phyloP scores from a whole-genome alignment of 306 rosid species.

The Cicer bijugum region DNA sequence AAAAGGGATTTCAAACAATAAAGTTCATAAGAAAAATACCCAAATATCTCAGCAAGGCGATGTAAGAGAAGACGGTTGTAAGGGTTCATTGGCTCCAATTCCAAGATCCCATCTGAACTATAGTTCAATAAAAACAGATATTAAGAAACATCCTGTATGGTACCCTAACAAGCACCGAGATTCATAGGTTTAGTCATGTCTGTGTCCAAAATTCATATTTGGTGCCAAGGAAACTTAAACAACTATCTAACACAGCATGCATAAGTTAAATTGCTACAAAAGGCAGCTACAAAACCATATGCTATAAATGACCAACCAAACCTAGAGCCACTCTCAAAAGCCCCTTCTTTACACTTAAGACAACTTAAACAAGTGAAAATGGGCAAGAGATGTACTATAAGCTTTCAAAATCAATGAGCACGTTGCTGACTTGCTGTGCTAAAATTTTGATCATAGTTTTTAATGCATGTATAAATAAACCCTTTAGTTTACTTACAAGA shows the following conservation, averaged over 20 bases:
- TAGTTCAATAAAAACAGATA: conserved; percentile 48
- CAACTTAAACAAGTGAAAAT: background rate
- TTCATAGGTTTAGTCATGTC: background rate
- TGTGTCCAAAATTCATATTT: background rate
- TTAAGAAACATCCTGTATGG: conserved; percentile 31
- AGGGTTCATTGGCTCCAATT: conserved; percentile 93
- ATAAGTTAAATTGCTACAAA: conserved; percentile 35
- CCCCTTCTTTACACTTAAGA: conserved; percentile 18
- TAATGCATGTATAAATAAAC: background rate
- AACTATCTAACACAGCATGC: conserved; percentile 22
- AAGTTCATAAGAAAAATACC: conserved; percentile 56
- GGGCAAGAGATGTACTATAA: background rate
- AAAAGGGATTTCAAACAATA: conserved; percentile 28
- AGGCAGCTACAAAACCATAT: conserved; percentile 18
- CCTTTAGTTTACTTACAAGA: background rate
- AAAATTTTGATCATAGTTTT: background rate
- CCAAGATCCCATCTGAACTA: conserved; percentile 82
- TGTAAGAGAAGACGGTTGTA: conserved; percentile 96
- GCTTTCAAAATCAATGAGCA: conserved; percentile 19
- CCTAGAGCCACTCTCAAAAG: conserved; percentile 2
- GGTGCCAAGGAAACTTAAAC: conserved; percentile 20
- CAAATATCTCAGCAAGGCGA: conserved; percentile 98
- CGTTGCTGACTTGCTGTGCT: too few species aligned
- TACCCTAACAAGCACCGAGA: background rate
- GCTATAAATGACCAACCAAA: conserved; percentile 42